A percentile compares a stretch with the other conserved stretches of the same genome.
phyloP scores from a whole-genome alignment of 169 alveolate genomes.

The Hammondia hammondi region DNA sequence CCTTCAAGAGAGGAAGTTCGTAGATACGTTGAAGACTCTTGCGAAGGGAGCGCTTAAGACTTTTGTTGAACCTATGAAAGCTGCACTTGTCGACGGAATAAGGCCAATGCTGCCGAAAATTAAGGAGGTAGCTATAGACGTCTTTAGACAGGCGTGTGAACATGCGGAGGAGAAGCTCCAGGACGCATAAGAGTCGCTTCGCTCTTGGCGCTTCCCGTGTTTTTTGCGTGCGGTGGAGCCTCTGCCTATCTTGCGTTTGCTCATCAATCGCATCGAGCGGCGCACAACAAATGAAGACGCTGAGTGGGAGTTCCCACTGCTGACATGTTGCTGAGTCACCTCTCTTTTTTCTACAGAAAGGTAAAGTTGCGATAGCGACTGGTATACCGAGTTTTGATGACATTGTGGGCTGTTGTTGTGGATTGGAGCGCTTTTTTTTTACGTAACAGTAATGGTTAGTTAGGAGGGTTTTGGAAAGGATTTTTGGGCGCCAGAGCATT shows the following conservation, averaged over 20 bases:
- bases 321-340: neutral
- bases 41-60: neutral
- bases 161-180: neutral
- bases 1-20: slow-evolving; percentile 13
- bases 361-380: neutral
- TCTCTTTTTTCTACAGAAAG: too few species aligned
- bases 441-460: too few species aligned
- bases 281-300: too few species aligned
- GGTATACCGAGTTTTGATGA: neutral
- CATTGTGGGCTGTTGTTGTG: neutral
- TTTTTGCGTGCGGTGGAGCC: neutral
- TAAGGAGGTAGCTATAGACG: neutral
- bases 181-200: neutral
- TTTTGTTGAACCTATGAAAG: neutral
- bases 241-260: too few species aligned
- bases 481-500: too few species aligned
- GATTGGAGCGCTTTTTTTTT: too few species aligned
- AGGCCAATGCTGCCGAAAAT: slow-evolving; percentile 3
- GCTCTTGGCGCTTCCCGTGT: neutral
- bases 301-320: neutral
- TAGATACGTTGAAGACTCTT: neutral
- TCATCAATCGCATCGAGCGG: too few species aligned
- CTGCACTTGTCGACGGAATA: neutral
- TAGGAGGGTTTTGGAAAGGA: too few species aligned
- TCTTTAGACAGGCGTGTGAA: slow-evolving; percentile 21